phyloP scores from a whole-genome alignment of 1,139 yeast genomes.

The Insectozyma bohioensis region DNA sequence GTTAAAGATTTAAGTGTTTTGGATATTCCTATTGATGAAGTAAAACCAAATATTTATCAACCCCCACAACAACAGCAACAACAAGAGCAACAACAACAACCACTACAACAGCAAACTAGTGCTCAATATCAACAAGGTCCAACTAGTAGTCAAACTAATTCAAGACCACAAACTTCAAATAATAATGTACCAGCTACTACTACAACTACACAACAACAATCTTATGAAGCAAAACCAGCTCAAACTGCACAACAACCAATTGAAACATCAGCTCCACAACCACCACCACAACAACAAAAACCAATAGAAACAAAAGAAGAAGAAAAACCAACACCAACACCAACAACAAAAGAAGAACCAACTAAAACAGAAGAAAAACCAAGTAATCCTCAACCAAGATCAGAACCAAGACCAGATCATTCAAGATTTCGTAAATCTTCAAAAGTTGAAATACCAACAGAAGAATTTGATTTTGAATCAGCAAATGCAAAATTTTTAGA shows the following conservation, averaged over 20 bases:
- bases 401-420: constrained; percentile 14
- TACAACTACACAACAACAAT: constrained; percentile 8
- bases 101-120: constrained; percentile 11
- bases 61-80: constrained; percentile 5
- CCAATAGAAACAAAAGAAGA: no score
- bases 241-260: constrained; percentile 12
- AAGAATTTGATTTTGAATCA: constrained; percentile 59
- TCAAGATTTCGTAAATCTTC: constrained; percentile 10
- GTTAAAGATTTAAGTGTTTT: constrained; percentile 87
- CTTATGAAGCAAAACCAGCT: constrained; percentile 6
- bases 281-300: constrained; percentile 11
- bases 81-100: constrained; percentile 3
- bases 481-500: constrained; percentile 62
- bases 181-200: constrained; percentile 6
- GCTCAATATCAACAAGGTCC: constrained; percentile 19
- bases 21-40: constrained; percentile 61
- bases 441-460: constrained; percentile 15
- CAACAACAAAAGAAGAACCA: constrained; percentile 13
- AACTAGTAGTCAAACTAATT: no score
- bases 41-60: constrained; percentile 35
- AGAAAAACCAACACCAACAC: constrained; percentile 10
- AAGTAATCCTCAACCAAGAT: constrained; percentile 13
- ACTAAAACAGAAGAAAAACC: constrained; percentile 11
- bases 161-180: constrained; percentile 8
- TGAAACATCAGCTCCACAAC: constrained; percentile 12